Conservation (phyloP, 2,329 filamentous ascomycete species). For the Arthrobotrys musiformis region DNA sequence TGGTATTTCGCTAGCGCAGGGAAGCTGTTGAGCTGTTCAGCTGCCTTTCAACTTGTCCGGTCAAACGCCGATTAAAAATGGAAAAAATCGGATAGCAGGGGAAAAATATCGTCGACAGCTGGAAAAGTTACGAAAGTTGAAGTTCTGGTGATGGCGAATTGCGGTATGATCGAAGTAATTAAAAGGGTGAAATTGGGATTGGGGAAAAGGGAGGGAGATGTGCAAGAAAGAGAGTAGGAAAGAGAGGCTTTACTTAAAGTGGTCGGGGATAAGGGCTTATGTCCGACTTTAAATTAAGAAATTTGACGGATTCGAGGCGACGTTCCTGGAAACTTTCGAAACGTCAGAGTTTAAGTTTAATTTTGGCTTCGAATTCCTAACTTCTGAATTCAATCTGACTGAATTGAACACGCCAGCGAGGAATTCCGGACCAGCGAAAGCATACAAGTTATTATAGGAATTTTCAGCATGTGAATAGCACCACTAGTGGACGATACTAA, state of each 20-base stretch:
- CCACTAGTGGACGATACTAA: no score
- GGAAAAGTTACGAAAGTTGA: not conserved
- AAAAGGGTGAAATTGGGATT: slow-evolving; percentile 26
- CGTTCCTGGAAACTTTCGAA: not conserved
- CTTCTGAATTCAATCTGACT: slow-evolving; percentile 4
- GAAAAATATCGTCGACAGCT: not conserved
- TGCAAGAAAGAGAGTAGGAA: not conserved
- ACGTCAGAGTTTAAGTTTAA: not conserved
- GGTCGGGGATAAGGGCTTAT: not conserved
- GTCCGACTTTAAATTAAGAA: not conserved
- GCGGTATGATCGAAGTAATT: no score
- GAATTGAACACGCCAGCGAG: no score
- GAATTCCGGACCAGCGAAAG: slow-evolving; percentile 7
- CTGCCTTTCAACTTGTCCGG: slow-evolving; percentile 2
- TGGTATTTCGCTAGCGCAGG: slow-evolving; percentile 42
- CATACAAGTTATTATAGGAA: slow-evolving; percentile 5
- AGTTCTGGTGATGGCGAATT: not conserved
- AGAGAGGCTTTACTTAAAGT: slow-evolving; percentile 3
- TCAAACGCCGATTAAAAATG: not conserved
- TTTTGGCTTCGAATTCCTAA: not conserved
- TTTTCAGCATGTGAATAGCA: no score
- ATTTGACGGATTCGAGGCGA: not conserved
- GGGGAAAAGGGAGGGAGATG: slow-evolving; percentile 7
- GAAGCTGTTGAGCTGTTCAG: slow-evolving; percentile 19
- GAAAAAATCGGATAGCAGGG: not conserved